Conservation (phyloP, 768 basidiomycete genomes). For the Grammothele lineata region DNA sequence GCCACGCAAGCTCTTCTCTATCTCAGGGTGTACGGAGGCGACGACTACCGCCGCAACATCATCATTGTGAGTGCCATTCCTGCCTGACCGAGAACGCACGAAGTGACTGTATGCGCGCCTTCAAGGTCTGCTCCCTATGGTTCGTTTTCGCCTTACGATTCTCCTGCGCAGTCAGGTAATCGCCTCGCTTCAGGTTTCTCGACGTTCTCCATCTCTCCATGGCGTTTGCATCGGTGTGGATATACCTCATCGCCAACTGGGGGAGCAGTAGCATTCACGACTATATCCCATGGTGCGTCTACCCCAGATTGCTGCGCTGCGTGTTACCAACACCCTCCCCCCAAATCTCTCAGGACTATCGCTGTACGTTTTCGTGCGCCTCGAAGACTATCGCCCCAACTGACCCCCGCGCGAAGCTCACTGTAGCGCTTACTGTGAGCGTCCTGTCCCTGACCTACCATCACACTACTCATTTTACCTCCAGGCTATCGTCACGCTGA, state of each 20-base stretch:
- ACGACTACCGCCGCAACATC: slow-evolving; percentile 8
- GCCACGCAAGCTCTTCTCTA: slow-evolving; percentile 17
- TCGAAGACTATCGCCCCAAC: not conserved
- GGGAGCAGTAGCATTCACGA: slow-evolving; percentile 16
- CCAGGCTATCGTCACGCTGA: slow-evolving; percentile 25
- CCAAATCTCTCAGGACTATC: slow-evolving; percentile 8
- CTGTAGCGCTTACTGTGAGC: slow-evolving; percentile 19
- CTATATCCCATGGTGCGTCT: slow-evolving; percentile 23
- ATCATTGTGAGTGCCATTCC: slow-evolving; percentile 10
- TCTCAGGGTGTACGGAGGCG: slow-evolving; percentile 13
- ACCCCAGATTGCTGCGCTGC: not conserved
- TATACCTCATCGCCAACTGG: slow-evolving; percentile 24
- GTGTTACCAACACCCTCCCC: not conserved
- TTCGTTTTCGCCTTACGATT: not conserved
- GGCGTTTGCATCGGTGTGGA: slow-evolving; percentile 21
- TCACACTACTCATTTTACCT: no score
- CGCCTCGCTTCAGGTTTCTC: slow-evolving; percentile 16
- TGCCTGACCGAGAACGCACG: no score
- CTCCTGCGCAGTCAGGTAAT: not conserved
- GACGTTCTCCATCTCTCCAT: slow-evolving; percentile 24
- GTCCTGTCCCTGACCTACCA: no score
- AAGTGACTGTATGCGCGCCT: not conserved
- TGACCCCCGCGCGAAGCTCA: not conserved
- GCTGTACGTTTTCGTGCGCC: slow-evolving; percentile 8
- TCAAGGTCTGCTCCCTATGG: slow-evolving; percentile 16